These are phyloP conservation scores for Zygoascus tannicola DNA, from an alignment of 805 yeast species.

Conservation along the genomic window DNA sequence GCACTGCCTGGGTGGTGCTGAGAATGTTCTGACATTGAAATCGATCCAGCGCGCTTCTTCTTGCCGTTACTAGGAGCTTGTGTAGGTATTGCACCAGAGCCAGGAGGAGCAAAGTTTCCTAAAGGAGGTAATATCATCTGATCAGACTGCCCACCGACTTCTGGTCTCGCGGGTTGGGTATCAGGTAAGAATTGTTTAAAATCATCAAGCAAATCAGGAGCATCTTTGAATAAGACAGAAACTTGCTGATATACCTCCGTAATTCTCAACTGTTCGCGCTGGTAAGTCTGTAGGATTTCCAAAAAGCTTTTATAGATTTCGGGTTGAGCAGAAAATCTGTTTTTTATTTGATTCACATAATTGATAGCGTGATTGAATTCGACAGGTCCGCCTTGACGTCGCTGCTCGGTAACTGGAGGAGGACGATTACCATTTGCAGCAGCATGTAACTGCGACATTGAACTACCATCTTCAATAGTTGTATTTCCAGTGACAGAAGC, in stretches of 20 bases:
- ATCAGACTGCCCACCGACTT: conserved; percentile 14
- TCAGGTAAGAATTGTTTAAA: conserved; percentile 95
- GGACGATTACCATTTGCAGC: conserved; percentile 29
- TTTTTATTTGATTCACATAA: conserved; percentile 93
- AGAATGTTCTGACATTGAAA: conserved; percentile 8
- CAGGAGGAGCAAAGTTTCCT: conserved; percentile 74
- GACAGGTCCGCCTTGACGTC: conserved; percentile 49
- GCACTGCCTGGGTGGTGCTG: conserved; percentile 7
- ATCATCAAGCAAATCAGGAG: conserved; percentile 91
- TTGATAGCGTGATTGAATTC: conserved; percentile 96
- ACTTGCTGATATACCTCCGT: conserved; percentile 94
- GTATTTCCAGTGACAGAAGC: conserved; percentile 12
- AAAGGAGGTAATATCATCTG: conserved; percentile 71
- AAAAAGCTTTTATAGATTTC: conserved; percentile 90
- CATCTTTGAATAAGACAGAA: conserved; percentile 75
- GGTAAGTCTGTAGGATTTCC: conserved; percentile 93
- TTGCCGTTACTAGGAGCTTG: conserved; percentile 16
- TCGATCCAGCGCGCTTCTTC: conserved; percentile 18
- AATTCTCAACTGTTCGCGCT: conserved; percentile 90
- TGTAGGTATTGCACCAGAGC: background rate
- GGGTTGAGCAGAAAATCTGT: conserved; percentile 86
- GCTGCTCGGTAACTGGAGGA: conserved; percentile 14
- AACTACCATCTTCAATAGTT: conserved; percentile 13
- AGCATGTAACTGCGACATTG: conserved; percentile 31
- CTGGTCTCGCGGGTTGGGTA: conserved; percentile 35